Conservation (phyloP, 2,329 filamentous ascomycete species). For the Xylariaceae sp. region DNA sequence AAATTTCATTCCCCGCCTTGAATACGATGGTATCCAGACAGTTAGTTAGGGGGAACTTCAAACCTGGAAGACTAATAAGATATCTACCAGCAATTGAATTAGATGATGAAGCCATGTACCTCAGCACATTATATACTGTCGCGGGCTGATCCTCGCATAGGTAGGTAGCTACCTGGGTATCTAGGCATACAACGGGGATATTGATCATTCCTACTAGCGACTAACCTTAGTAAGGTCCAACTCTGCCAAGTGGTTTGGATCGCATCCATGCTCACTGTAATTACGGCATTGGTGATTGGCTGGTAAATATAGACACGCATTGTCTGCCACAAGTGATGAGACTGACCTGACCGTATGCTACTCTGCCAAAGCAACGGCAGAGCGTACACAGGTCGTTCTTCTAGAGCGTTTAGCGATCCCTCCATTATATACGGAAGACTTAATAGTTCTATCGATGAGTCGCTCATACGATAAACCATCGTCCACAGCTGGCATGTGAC, state of each 20-base stretch:
- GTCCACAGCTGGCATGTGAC: neutral
- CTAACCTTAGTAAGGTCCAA: neutral
- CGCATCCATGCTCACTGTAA: constrained; percentile 1
- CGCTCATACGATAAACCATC: neutral
- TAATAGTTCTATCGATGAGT: neutral
- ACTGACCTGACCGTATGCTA: neutral
- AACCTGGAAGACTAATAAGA: too few species aligned
- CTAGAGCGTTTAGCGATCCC: neutral
- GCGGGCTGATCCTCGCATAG: too few species aligned
- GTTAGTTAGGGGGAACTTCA: too few species aligned
- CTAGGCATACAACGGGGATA: constrained; percentile 1
- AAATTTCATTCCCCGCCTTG: too few species aligned
- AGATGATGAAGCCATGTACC: too few species aligned
- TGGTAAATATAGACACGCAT: constrained; percentile 2
- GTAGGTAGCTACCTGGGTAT: too few species aligned
- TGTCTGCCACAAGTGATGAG: neutral
- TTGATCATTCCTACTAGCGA: too few species aligned
- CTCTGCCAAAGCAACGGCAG: neutral
- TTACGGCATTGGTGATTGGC: neutral
- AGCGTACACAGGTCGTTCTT: neutral
- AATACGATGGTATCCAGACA: too few species aligned
- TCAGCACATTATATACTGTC: too few species aligned
- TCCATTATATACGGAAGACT: too few species aligned
- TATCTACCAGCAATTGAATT: too few species aligned
- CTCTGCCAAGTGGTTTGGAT: constrained; percentile 2